Evolutionary conservation across 2,329 filamentous ascomycete species (phyloP), one percentile per base, ranked within the genome.

Genomic region (Colletotrichum sp.): DNA sequence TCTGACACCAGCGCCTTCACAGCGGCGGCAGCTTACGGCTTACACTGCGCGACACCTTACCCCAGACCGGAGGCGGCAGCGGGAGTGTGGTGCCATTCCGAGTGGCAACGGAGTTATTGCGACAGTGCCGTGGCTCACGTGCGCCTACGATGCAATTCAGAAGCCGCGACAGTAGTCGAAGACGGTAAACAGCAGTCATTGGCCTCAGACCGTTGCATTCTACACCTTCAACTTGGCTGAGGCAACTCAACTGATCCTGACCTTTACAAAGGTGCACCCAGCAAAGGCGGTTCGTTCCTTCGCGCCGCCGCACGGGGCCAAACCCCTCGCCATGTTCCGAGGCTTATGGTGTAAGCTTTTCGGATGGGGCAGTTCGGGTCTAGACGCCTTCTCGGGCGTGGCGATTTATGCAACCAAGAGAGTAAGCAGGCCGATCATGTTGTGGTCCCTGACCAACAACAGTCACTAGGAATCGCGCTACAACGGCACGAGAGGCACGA

Each of bases 261-360:
- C 15, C 21, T 60, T 4, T 58, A 32, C 21, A 28, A 38, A 67
- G 21, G 52, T 18, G 16, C 32, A 58, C 65, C 52, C 55, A 62
- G n/a, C 10, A n/a, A 7, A 30, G 28, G 43, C 32, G 55, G 36
- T 21, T 61, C 30, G 56, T 18, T 62, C 52, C 64, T 72, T 72
- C 55, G 32, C 56, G 38, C 30, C 28, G 55, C 28, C 36, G 36
- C 38, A 64, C 36, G 28, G n/a, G 71, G 28, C 30, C 48, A 71
- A 61, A 30, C 56, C 13, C 28, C 36, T 60, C 48, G 38, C 66
- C 26, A 24, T 48, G 16, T 60, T 64, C 61, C 55, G 38, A 52
- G 26, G 56, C 62, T 62, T 56, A 58, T 56, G 43, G 30, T 66
- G 64, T 68, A 68, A 71, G 73, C 69, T 75, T 75, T 73, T 73